Evolutionary conservation across 805 yeast species (phyloP), one percentile per base, ranked within the genome.

Genomic region (Kurtzmaniella fragi): DNA sequence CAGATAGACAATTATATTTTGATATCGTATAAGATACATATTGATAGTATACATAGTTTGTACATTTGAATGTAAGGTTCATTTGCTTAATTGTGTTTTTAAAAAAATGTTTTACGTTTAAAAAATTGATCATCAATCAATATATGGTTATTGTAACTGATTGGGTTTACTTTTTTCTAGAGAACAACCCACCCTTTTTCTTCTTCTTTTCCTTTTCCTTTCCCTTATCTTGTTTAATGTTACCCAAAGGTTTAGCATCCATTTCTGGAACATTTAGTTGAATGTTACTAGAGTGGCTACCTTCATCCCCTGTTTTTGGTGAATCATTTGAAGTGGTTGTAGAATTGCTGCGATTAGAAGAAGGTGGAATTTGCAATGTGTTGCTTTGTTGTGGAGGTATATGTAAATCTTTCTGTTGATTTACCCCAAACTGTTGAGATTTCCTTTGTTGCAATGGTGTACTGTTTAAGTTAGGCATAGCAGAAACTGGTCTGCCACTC

Each of bases 171-270:
- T 42, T 39, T 28, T 42, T 36, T 35, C 44, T 50, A 13, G 55
- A 43, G 37, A 63, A 57, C 2, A 63, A 42, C 4, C 68, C 67
- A 23, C 45, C 48, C 43, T 59, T 59, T 46, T 56, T 56, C 43
- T 56, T 59, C 42, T 48, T 50, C 38, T 55, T 51, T 13, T 46
- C 44, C 9, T 45, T 48, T 8, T 36, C 34, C 7, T 35, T 39
- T 5, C 39, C 39, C 15, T 43, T 44, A 17, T 47, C 52, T 1
- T 53, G 41, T 2, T 47, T 40, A n/a, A 58, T 48, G 1, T 43
- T 51, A 2, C 67, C 68, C 32, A 61, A 49, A 13, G 69, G 67
- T 32, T 58, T 60, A 1, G 57, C 56, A 12, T 37, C 37, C 3
- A 54, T 50, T 10, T 36, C 34, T 8, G 46, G 39, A n/a, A 49